Base-by-base conservation (phyloP, 1,284 basidiomycete genomes). In the Cystobasidium pallidum region DNA sequence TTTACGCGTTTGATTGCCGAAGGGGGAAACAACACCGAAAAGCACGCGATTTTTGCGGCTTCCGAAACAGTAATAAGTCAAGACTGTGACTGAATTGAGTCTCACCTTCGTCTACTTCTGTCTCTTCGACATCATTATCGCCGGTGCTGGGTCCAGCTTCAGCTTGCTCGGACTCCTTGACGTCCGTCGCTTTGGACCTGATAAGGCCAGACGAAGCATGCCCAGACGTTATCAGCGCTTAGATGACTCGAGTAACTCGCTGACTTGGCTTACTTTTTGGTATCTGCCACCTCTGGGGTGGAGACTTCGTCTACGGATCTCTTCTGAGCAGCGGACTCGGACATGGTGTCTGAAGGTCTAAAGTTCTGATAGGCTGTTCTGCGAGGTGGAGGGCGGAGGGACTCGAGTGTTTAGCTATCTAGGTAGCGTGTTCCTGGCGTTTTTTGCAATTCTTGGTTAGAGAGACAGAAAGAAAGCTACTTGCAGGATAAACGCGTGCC, bases 291-390 rank as follows among this genome's bases (percentile, higher is more conserved):
- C 39, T 71, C 68, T 19, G 68, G 68, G 3, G 68, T 59, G 39
- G 68, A 71, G 15, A 71, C 68, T 43, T 71, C 68, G 24, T 71
- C 68, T 47, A 71, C 68, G 61, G 39, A 59, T 57, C 68, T 71
- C 68, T 71, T 71, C 49, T 58, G 45, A 24, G 68, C 49, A n/a
- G 68, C 61, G 47, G 59, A 52, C 21, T 71, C 68, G 36, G 68
- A 71, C 68, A 71, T 71, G 15, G n/a, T 45, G 34, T 45, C 11
- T 51, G 62, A 15, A 30, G 34, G 45, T 21, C n/a, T 39, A 17
- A 45, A 45, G 34, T 21, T 21, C 24, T 19, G 28, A 21, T 6
- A 6, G 39, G 19, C 6, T 59, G 19, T 59, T 24, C 32, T 17
- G 21, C 3, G 17, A 45, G 11, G 43, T 45, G n/a, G 43, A 45